These are phyloP conservation scores for Aureobasidium zeae DNA, from an alignment of 2,329 filamentous ascomycete species.

Conservation along the genomic window DNA sequence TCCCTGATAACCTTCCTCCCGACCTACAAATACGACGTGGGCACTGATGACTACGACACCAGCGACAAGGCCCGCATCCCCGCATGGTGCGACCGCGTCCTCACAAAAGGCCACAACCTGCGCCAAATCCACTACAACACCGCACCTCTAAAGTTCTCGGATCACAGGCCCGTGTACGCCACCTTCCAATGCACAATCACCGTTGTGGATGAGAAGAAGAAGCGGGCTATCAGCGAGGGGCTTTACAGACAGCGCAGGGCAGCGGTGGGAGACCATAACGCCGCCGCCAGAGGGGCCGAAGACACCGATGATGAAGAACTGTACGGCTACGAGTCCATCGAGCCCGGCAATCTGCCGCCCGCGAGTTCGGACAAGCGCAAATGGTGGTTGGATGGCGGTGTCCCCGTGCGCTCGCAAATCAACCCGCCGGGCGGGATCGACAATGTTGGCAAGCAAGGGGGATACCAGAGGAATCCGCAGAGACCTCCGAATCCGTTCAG, in stretches of 20 bases:
- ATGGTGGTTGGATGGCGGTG: slow-evolving; percentile 58
- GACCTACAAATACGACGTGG: slow-evolving; percentile 92
- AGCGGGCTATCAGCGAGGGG: slow-evolving; percentile 61
- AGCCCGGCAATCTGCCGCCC: slow-evolving; percentile 62
- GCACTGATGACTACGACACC: slow-evolving; percentile 80
- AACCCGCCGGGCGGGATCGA: slow-evolving; percentile 57
- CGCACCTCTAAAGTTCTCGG: slow-evolving; percentile 78
- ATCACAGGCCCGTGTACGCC: slow-evolving; percentile 92
- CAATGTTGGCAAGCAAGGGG: no score
- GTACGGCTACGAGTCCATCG: slow-evolving; percentile 71
- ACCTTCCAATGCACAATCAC: slow-evolving; percentile 76
- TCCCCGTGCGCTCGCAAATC: slow-evolving; percentile 65
- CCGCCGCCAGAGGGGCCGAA: slow-evolving; percentile 45
- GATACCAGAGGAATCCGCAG: slow-evolving; percentile 60
- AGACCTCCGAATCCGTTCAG: slow-evolving; percentile 76
- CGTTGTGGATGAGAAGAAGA: slow-evolving; percentile 65
- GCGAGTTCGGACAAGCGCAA: slow-evolving; percentile 53
- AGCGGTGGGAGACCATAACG: slow-evolving; percentile 56
- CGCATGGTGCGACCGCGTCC: slow-evolving; percentile 91
- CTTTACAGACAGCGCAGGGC: slow-evolving; percentile 61
- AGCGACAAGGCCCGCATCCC: slow-evolving; percentile 93
- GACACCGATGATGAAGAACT: slow-evolving; percentile 70
- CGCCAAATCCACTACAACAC: slow-evolving; percentile 74
- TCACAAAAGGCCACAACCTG: slow-evolving; percentile 76
- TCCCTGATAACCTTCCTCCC: slow-evolving; percentile 78